These are phyloP conservation scores for Comarum palustre DNA, from an alignment of 306 rosid genomes.

Conservation along the genomic window DNA sequence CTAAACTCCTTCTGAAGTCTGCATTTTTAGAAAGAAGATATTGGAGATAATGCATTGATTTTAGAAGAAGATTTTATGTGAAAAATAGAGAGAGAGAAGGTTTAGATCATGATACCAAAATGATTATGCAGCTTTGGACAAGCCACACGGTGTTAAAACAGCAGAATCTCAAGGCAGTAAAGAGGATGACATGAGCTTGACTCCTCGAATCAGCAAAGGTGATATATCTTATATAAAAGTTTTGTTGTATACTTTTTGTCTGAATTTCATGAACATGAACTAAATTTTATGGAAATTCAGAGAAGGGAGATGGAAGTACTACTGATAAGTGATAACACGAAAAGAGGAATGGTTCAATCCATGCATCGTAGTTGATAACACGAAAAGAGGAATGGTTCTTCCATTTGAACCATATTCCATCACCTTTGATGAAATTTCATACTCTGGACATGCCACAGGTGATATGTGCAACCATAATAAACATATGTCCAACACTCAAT, in stretches of 20 bases:
- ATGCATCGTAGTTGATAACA: too few species aligned
- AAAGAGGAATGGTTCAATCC: slow-evolving; percentile 27
- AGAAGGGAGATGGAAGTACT: not conserved
- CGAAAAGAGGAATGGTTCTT: slow-evolving; percentile 27
- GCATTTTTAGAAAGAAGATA: too few species aligned
- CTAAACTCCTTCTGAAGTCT: too few species aligned
- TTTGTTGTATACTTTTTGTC: not conserved
- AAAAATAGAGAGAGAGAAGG: not conserved
- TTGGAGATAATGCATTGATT: too few species aligned
- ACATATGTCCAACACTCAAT: not conserved
- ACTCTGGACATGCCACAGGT: slow-evolving; percentile 34
- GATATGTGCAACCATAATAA: not conserved
- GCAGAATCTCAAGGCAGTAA: slow-evolving; percentile 33
- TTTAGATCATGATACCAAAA: not conserved
- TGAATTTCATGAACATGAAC: not conserved
- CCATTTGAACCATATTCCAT: slow-evolving; percentile 26
- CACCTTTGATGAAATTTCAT: slow-evolving; percentile 25
- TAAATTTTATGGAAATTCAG: not conserved
- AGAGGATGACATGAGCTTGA: slow-evolving; percentile 23
- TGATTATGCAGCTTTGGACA: slow-evolving; percentile 18
- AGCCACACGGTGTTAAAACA: slow-evolving; percentile 31
- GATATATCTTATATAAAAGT: slow-evolving; percentile 4
- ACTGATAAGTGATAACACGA: slow-evolving; percentile 2
- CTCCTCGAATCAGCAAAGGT: slow-evolving; percentile 37
- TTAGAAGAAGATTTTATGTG: too few species aligned